phyloP scores from a whole-genome alignment of 1,284 basidiomycete genomes.

The Waitea zeae region DNA sequence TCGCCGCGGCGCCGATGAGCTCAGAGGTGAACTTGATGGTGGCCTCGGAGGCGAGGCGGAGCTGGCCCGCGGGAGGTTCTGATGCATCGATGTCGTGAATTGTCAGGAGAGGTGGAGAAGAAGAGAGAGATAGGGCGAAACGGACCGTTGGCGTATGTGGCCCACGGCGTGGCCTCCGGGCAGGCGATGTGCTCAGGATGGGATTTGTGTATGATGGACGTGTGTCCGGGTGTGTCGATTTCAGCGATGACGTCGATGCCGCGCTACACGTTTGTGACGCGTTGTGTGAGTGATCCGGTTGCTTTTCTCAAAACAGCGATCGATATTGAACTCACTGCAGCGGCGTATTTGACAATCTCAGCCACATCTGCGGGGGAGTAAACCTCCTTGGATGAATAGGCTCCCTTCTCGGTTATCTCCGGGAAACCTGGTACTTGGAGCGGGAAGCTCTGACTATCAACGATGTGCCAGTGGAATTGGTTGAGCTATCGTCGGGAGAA shows the following conservation, averaged over 20 bases:
- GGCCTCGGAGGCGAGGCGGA: conserved; percentile 40
- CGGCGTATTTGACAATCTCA: conserved; percentile 56
- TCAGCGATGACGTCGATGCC: conserved; percentile 68
- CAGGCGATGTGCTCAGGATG: conserved; percentile 68
- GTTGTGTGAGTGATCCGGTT: not conserved
- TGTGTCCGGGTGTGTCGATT: conserved; percentile 69
- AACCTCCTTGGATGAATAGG: conserved; percentile 38
- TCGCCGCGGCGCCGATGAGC: conserved; percentile 24
- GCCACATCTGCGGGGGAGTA: conserved; percentile 48
- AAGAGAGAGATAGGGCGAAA: not conserved
- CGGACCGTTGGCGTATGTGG: conserved; percentile 37
- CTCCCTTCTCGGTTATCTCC: conserved; percentile 47
- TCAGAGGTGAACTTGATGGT: conserved; percentile 25
- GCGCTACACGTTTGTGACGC: conserved; percentile 24
- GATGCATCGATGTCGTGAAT: no score
- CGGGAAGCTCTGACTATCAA: conserved; percentile 65
- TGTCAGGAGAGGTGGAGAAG: conserved; percentile 2
- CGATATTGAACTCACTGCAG: conserved; percentile 37
- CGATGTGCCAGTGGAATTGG: conserved; percentile 71
- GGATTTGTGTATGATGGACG: conserved; percentile 42
- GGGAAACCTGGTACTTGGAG: conserved; percentile 44
- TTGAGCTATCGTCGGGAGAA: conserved; percentile 25
- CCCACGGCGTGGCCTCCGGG: conserved; percentile 42
- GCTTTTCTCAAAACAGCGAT: no score
- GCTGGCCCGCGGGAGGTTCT: conserved; percentile 72